These are phyloP conservation scores for Thymus quinquecostatus DNA, from an alignment of 257 asterid genomes.

Conservation along the genomic window DNA sequence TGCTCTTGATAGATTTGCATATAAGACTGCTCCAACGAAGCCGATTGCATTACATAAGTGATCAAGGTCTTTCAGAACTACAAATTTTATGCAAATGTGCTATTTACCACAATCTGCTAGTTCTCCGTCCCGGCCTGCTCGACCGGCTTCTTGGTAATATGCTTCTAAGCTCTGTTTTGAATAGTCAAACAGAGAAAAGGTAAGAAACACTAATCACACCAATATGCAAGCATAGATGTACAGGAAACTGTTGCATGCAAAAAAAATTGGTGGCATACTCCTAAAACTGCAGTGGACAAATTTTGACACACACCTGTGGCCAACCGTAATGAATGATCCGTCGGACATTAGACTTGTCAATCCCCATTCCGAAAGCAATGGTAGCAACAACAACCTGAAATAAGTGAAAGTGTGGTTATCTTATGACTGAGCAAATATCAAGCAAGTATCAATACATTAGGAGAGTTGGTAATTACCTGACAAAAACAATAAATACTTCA, in stretches of 20 bases:
- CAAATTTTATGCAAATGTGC: slow-evolving; percentile 8
- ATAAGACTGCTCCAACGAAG: slow-evolving; percentile 59
- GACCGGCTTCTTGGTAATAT: slow-evolving; percentile 91
- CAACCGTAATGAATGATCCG: slow-evolving; percentile 86
- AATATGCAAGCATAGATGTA: background rate
- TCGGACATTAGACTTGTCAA: slow-evolving; percentile 74
- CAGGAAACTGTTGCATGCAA: slow-evolving; percentile 4
- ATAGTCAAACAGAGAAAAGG: slow-evolving; percentile 20
- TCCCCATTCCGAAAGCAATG: slow-evolving; percentile 91
- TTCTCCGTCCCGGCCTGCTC: slow-evolving; percentile 88
- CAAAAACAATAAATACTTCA: too few relatives aligned
- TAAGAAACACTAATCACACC: background rate
- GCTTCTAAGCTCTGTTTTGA: slow-evolving; percentile 73
- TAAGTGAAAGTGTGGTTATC: slow-evolving; percentile 10
- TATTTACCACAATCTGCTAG: slow-evolving; percentile 73
- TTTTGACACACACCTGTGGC: slow-evolving; percentile 64
- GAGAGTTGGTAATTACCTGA: too few relatives aligned
- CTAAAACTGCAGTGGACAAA: slow-evolving; percentile 10
- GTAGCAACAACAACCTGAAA: slow-evolving; percentile 88
- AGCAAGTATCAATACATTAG: background rate
- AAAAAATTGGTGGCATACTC: slow-evolving; percentile 20
- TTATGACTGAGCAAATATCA: background rate
- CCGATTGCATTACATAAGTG: slow-evolving; percentile 11
- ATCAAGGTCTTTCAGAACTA: slow-evolving; percentile 29
- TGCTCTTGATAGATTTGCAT: slow-evolving; percentile 60